These are phyloP conservation scores for Solanum bulbocastanum DNA, from an alignment of 257 asterid genomes.

Conservation along the genomic window DNA sequence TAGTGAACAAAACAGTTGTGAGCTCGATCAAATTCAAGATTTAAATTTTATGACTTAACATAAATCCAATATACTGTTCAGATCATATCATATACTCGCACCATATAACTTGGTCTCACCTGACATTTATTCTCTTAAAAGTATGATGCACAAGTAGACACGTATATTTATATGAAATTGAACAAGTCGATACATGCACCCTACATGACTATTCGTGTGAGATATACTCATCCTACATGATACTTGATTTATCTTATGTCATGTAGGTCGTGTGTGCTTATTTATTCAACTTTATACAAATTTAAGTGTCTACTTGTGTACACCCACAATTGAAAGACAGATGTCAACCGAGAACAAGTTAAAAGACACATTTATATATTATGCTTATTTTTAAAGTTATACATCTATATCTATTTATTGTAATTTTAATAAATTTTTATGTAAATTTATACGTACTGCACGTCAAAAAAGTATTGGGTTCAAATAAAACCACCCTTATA, in stretches of 20 bases:
- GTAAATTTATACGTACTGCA: not conserved
- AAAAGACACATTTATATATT: too few species aligned
- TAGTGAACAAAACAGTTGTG: not conserved
- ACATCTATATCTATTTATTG: not conserved
- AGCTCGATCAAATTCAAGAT: not conserved
- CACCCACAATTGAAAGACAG: not conserved
- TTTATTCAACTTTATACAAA: not conserved
- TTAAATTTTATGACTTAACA: not conserved
- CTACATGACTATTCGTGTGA: not conserved
- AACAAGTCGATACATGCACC: not conserved
- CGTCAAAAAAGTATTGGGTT: not conserved
- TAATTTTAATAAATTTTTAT: not conserved
- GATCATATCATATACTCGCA: not conserved
- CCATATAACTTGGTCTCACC: not conserved
- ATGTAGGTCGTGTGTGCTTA: too few species aligned
- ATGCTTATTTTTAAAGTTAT: not conserved
- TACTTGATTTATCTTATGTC: too few species aligned
- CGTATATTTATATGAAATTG: not conserved
- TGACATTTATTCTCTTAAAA: not conserved
- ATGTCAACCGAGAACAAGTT: not conserved
- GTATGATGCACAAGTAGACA: not conserved
- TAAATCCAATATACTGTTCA: not conserved
- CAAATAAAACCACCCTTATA: not conserved
- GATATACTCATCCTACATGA: not conserved
- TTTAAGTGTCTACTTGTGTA: too few species aligned